Conservation (phyloP, 345 rosid genomes). For the Raphanus sativus region DNA sequence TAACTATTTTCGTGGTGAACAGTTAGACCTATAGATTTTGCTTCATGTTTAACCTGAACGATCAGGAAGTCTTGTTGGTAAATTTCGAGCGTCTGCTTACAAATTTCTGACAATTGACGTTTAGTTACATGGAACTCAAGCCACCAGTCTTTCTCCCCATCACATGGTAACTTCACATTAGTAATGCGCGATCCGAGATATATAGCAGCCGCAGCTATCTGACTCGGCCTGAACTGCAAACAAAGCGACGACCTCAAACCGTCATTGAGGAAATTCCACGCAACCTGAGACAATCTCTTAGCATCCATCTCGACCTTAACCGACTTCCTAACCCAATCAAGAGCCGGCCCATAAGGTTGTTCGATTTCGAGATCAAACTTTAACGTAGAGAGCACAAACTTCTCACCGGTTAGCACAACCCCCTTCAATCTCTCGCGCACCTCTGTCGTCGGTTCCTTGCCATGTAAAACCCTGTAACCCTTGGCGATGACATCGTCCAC, state of each 20-base stretch:
- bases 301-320: conserved; percentile 3
- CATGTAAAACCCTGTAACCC: not conserved
- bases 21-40: not conserved
- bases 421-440: not conserved
- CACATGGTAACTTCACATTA: conserved; percentile 21
- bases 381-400: conserved; percentile 21
- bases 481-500: not conserved
- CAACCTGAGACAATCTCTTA: not conserved
- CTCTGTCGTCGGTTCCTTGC: not conserved
- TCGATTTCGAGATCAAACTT: conserved; percentile 15
- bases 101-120: not conserved
- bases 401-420: conserved; percentile 15
- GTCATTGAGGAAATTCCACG: conserved; percentile 6
- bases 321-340: conserved; percentile 17
- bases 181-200: not conserved
- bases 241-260: conserved; percentile 15
- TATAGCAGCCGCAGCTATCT: conserved; percentile 21
- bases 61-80: conserved; percentile 5
- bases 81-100: conserved; percentile 18
- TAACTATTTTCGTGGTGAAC: too few species aligned
- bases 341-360: not conserved
- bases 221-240: conserved; percentile 8
- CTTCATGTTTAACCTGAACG: not conserved
- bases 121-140: conserved; percentile 12
- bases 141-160: conserved; percentile 16